A percentile compares a stretch with the other conserved stretches of the same genome.
Evolutionary conservation across 106 monocot genomes (phyloP).

Genomic region (Chionographis japonica): DNA sequence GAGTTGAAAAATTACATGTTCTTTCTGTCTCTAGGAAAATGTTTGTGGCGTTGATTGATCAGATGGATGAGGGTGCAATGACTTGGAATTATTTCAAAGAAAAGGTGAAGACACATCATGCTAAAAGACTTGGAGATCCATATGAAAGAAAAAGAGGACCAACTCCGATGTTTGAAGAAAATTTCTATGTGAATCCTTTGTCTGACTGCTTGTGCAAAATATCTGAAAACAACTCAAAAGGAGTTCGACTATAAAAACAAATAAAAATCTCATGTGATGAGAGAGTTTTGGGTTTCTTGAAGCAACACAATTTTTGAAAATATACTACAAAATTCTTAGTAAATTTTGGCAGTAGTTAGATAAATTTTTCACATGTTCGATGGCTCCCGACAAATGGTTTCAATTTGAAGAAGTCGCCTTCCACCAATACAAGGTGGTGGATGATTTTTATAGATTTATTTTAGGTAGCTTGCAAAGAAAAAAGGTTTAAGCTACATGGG

Average conservation of each 20-base stretch:
- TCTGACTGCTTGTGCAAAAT: conserved; percentile 51
- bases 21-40: conserved; percentile 26
- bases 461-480: too few species aligned
- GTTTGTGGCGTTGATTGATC: conserved; percentile 51
- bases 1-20: neutral
- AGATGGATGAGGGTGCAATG: conserved; percentile 42
- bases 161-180: conserved; percentile 36
- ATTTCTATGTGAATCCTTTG: conserved; percentile 63
- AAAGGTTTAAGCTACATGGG: too few species aligned
- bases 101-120: conserved; percentile 31
- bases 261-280: too few species aligned
- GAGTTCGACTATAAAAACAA: neutral
- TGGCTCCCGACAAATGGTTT: too few species aligned
- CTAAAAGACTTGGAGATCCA: conserved; percentile 49
- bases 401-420: too few species aligned
- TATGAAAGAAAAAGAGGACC: conserved; percentile 36
- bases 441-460: too few species aligned
- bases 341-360: too few species aligned
- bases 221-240: conserved; percentile 2
- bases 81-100: conserved; percentile 38
- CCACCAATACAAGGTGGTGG: too few species aligned
- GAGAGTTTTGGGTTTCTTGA: too few species aligned
- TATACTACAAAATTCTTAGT: too few species aligned
- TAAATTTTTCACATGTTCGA: too few species aligned
- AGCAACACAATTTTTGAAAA: too few species aligned